Base-by-base conservation (phyloP, 2,329 filamentous ascomycete species). In the Phaeoacremonium minimum region DNA sequence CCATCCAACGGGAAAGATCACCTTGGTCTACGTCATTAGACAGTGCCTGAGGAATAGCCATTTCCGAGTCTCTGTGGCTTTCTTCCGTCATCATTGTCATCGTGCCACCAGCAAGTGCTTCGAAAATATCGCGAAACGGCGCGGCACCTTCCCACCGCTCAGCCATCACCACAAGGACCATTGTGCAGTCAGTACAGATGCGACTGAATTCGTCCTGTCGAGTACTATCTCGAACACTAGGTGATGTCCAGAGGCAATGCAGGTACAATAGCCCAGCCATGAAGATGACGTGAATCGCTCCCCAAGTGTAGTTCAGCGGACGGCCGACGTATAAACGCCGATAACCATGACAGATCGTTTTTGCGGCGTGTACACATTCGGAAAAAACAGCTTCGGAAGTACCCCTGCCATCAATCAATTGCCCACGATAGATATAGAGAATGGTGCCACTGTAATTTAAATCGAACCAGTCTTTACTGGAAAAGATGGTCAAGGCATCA, bases 51-150 rank as follows among this genome's bases (percentile, higher is more conserved):
- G 33, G 18, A 29, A 17, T 6, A 6, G 14, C 18, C 13, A 17
- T 19, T 11, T 14, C 11, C 15, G 33, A 13, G 8, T 26, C 11
- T 19, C 26, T 26, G 15, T 26, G n/a, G 14, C 31, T 30, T 15
- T 28, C 30, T 6, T 17, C 33, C 14, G 15, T 29, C 35, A 49
- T 16, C 48, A 55, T 52, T 4, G 42, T 37, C 35, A 52, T 46
- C 2, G 51, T 51, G 2, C 45, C 38, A 9, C 30, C 35, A n/a
- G 51, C 43, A 13, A 61, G 47, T 3, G 45, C 39, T 15, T 58
- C 55, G 30, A 60, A 60, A 9, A 56, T 50, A 33, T 61, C 55
- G 8, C 58, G 51, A 36, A 58, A 59, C 1, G 56, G 51, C 3
- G 52, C 47, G 1, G 53, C 57, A 12, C 22, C 37, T 8, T 39